Percentiles rank a stretch among this genome's conserved stretches.
These are phyloP conservation scores for Trypanosoma mega DNA, from an alignment of 208 protist species.

Conservation along the genomic window DNA sequence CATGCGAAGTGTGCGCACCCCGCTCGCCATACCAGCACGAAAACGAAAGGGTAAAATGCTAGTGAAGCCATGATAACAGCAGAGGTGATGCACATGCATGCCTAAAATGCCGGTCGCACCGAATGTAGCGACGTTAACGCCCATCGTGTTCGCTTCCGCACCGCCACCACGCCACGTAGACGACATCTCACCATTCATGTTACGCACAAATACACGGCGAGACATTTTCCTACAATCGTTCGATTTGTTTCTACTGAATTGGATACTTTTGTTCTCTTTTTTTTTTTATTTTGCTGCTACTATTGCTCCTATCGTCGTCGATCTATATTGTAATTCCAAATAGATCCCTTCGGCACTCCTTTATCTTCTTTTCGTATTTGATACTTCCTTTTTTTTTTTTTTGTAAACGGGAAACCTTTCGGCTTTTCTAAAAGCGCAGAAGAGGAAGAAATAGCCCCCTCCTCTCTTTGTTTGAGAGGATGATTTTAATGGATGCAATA, in stretches of 20 bases:
- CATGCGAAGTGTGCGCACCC: conserved; percentile 68
- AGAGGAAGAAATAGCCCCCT: conserved; percentile 14
- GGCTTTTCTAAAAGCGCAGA: conserved; percentile 21
- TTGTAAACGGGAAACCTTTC: no score
- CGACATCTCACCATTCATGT: conserved; percentile 85
- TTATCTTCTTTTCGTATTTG: no score
- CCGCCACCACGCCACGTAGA: conserved; percentile 78
- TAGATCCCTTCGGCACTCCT: no score
- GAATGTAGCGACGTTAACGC: conserved; percentile 84
- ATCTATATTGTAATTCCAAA: no score
- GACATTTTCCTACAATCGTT: conserved; percentile 55
- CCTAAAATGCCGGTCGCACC: conserved; percentile 85
- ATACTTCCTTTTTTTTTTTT: no score
- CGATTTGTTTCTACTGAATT: background rate
- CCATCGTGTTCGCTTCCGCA: conserved; percentile 77
- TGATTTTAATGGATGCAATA: no score
- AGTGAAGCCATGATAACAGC: conserved; percentile 82
- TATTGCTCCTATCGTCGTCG: no score
- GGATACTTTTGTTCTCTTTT: no score
- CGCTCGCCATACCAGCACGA: conserved; percentile 72
- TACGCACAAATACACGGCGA: conserved; percentile 81
- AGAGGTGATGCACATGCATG: conserved; percentile 66
- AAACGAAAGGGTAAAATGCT: conserved; percentile 87
- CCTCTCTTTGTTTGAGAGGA: no score
- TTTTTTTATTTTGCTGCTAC: no score